phyloP scores from a whole-genome alignment of 306 rosid genomes.

The Cucurbita pepo region DNA sequence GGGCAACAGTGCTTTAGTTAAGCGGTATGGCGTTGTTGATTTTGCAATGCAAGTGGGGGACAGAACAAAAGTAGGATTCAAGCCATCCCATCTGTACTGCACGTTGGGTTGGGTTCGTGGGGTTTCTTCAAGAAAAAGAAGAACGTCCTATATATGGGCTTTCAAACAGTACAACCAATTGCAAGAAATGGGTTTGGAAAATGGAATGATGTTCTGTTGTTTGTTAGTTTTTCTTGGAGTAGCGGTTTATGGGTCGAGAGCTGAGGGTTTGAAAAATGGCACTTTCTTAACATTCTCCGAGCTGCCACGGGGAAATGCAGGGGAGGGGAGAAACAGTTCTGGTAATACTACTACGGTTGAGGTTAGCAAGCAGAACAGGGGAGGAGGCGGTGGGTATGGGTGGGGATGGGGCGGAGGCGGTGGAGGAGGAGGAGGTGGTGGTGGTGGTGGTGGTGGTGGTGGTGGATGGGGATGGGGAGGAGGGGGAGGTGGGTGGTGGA shows the following conservation, averaged over 20 bases:
- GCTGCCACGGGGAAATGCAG: neutral
- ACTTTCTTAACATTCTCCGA: neutral
- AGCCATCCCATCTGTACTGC: neutral
- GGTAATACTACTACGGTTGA: slow-evolving; percentile 11
- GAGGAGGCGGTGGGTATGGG: neutral
- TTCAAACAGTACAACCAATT: neutral
- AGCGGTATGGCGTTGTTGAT: neutral
- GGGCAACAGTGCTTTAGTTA: neutral
- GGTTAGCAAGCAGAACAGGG: slow-evolving; percentile 17
- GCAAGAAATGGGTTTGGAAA: neutral
- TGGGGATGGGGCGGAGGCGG: slow-evolving; percentile 12
- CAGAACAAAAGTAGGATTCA: neutral
- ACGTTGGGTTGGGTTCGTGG: neutral
- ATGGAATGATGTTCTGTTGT: neutral
- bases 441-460: neutral
- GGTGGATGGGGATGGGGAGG: slow-evolving; percentile 51
- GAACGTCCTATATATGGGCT: neutral
- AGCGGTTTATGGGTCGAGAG: neutral
- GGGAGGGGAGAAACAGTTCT: neutral
- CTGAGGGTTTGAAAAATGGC: neutral
- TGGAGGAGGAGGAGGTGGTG: neutral
- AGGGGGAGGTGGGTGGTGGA: slow-evolving; percentile 51
- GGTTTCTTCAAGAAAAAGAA: neutral
- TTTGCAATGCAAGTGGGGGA: neutral
- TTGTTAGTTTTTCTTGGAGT: neutral